Conservation (phyloP, 2,329 filamentous ascomycete species). For the Colletotrichum kahawae region DNA sequence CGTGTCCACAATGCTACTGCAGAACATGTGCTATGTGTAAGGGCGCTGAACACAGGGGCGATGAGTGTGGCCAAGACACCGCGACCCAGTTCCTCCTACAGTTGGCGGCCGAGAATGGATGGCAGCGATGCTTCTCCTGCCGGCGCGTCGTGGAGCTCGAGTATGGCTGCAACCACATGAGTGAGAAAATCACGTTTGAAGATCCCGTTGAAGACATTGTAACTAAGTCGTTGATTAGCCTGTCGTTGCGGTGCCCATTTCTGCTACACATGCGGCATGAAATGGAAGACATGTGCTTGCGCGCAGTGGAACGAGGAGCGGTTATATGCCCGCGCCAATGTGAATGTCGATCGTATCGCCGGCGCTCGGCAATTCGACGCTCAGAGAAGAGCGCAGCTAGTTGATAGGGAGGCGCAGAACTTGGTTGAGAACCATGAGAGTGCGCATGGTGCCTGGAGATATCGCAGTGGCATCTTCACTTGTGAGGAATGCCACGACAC, state of each 20-base stretch:
- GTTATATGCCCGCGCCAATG: constrained; percentile 34
- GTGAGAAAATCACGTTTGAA: neutral
- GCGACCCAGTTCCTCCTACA: neutral
- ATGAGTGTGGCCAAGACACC: neutral
- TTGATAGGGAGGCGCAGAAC: constrained; percentile 27
- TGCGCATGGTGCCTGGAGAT: constrained; percentile 39
- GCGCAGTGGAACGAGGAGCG: constrained; percentile 39
- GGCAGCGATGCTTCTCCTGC: neutral
- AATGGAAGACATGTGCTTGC: constrained; percentile 46
- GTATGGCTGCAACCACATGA: neutral
- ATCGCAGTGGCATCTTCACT: constrained; percentile 31
- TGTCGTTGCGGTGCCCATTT: constrained; percentile 54
- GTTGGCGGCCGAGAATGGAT: neutral
- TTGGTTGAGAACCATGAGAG: constrained; percentile 46
- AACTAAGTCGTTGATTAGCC: too few relatives aligned
- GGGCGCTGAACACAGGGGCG: neutral
- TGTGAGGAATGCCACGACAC: constrained; percentile 50
- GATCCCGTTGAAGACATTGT: too few relatives aligned
- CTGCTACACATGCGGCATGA: constrained; percentile 51
- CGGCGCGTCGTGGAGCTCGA: neutral
- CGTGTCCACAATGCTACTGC: constrained; percentile 45
- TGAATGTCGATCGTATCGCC: constrained; percentile 32
- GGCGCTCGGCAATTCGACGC: neutral
- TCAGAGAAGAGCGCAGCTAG: neutral
- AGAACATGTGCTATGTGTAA: constrained; percentile 45